Evolutionary conservation across 495 filamentous ascomycete genomes (phyloP).

Genomic region (Emericellopsis terricola): DNA sequence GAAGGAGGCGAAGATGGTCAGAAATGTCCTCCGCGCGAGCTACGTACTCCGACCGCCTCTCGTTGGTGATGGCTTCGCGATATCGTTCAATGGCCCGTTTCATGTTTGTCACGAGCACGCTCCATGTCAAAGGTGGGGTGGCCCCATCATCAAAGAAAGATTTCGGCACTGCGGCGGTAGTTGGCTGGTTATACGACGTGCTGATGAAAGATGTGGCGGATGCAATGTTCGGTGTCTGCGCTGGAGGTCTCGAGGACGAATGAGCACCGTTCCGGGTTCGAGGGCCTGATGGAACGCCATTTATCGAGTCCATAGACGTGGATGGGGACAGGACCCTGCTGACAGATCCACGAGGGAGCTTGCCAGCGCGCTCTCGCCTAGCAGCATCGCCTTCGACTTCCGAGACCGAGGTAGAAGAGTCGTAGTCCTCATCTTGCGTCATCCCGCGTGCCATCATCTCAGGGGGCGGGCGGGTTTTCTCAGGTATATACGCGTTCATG

Average conservation of each 20-base stretch:
- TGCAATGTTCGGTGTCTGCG: slow-evolving; percentile 37
- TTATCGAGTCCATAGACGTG: slow-evolving; percentile 82
- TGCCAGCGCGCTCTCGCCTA: slow-evolving; percentile 29
- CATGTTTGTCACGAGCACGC: slow-evolving; percentile 77
- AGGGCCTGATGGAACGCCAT: slow-evolving; percentile 32
- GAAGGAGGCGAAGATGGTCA: slow-evolving; percentile 82
- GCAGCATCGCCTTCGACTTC: slow-evolving; percentile 52
- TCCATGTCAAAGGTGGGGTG: slow-evolving; percentile 66
- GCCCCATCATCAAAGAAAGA: slow-evolving; percentile 76
- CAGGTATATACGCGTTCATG: slow-evolving; percentile 71
- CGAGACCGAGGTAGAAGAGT: slow-evolving; percentile 63
- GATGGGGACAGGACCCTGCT: slow-evolving; percentile 69
- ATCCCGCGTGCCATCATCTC: slow-evolving; percentile 82
- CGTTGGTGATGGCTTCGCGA: slow-evolving; percentile 61
- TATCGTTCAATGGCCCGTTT: slow-evolving; percentile 73
- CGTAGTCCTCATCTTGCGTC: slow-evolving; percentile 67
- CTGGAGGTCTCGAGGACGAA: too few species aligned
- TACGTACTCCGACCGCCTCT: slow-evolving; percentile 77
- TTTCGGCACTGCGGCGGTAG: slow-evolving; percentile 45
- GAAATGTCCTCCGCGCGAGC: slow-evolving; percentile 89
- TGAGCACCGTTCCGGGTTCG: slow-evolving; percentile 21
- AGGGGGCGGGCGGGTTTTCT: slow-evolving; percentile 79
- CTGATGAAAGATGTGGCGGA: slow-evolving; percentile 51
- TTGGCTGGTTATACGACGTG: slow-evolving; percentile 33
- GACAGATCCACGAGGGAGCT: slow-evolving; percentile 36